These are phyloP conservation scores for Botrytis porri DNA, from an alignment of 2,329 filamentous ascomycete genomes.

Conservation along the genomic window DNA sequence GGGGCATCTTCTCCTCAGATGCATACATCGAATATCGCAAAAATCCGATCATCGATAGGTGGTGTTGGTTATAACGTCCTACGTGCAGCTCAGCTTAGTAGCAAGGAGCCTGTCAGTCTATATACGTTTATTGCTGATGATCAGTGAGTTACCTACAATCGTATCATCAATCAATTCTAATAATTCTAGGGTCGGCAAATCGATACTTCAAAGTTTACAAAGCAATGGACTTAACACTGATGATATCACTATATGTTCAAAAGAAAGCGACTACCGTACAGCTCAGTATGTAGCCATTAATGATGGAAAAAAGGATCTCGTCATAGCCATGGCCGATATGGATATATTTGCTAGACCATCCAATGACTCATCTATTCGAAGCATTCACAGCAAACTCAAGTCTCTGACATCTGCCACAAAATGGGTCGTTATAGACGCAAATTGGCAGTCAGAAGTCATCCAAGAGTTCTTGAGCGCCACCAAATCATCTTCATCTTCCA, in stretches of 20 bases:
- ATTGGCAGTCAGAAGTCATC: conserved; percentile 71
- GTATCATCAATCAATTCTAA: not conserved
- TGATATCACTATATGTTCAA: conserved; percentile 47
- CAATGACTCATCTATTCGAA: conserved; percentile 36
- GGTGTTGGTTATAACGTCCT: conserved; percentile 93
- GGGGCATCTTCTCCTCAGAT: conserved; percentile 35
- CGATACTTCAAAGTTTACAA: conserved; percentile 64
- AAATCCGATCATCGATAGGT: conserved; percentile 78
- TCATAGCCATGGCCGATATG: conserved; percentile 97
- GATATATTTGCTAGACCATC: conserved; percentile 50
- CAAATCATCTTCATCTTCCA: conserved; percentile 41
- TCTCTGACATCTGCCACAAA: conserved; percentile 38
- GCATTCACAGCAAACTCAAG: not conserved
- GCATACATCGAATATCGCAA: conserved; percentile 82
- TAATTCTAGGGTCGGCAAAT: conserved; percentile 62
- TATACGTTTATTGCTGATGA: conserved; percentile 83
- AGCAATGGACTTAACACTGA: conserved; percentile 61
- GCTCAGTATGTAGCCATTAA: conserved; percentile 93
- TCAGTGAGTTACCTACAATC: conserved; percentile 46
- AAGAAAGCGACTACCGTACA: conserved; percentile 51
- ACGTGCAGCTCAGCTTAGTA: conserved; percentile 69
- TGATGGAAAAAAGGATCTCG: conserved; percentile 74
- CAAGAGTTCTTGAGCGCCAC: conserved; percentile 59
- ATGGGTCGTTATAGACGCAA: conserved; percentile 83
- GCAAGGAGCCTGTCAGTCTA: conserved; percentile 62